Conservation (phyloP, 2,329 filamentous ascomycete genomes). For the Monilinia polystroma region DNA sequence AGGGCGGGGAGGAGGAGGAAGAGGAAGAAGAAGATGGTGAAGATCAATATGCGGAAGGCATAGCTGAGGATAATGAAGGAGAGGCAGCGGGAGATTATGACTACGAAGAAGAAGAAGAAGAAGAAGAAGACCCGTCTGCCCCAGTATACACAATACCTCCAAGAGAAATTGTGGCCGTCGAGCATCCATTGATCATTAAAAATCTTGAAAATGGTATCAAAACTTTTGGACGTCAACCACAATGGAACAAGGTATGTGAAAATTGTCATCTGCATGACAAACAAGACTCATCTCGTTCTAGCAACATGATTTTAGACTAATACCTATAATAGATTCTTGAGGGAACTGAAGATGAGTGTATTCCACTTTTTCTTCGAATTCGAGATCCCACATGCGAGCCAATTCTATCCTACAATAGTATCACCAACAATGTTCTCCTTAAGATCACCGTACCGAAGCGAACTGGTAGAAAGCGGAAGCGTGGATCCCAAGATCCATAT, state of each 20-base stretch:
- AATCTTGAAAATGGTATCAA: conserved; percentile 63
- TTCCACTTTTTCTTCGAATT: conserved; percentile 74
- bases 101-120: conserved; percentile 13
- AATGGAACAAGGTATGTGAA: conserved; percentile 37
- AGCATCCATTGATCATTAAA: conserved; percentile 65
- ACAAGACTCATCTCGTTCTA: conserved; percentile 27
- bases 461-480: conserved; percentile 82
- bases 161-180: conserved; percentile 57
- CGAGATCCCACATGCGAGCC: conserved; percentile 78
- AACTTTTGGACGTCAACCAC: conserved; percentile 51
- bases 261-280: not conserved
- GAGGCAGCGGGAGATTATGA: conserved; percentile 8
- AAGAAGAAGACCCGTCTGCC: conserved; percentile 27
- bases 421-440: conserved; percentile 80
- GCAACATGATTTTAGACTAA: not conserved
- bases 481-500: conserved; percentile 69
- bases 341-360: conserved; percentile 47
- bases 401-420: conserved; percentile 71
- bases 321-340: conserved; percentile 45
- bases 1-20: conserved; percentile 5
- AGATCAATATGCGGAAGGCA: not conserved
- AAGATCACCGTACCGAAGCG: conserved; percentile 84
- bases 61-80: conserved; percentile 11
- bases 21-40: not conserved
- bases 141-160: conserved; percentile 53